Conservation (phyloP, 2,329 filamentous ascomycete genomes). For the Xylariaceae sp. region DNA sequence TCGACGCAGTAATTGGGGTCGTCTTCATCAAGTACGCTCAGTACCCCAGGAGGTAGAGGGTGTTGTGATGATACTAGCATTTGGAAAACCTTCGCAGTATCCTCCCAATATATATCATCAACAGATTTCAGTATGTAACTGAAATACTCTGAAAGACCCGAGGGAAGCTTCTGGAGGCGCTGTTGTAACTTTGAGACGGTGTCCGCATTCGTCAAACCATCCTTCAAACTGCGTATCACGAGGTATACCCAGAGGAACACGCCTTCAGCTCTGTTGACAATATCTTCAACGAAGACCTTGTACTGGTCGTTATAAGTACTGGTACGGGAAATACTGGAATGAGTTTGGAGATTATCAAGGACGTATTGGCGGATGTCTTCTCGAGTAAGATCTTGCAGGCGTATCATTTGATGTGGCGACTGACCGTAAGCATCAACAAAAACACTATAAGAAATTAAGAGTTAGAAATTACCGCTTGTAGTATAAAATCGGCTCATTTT, state of each 20-base stretch:
- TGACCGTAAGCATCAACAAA: not conserved
- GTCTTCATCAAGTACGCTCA: slow-evolving; percentile 4
- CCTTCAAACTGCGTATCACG: not conserved
- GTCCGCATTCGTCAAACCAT: not conserved
- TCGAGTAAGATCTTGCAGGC: not conserved
- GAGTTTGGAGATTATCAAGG: not conserved
- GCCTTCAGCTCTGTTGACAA: slow-evolving; percentile 4
- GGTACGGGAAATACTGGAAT: not conserved
- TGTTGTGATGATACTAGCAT: not conserved
- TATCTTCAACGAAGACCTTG: not conserved
- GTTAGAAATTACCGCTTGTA: too few relatives aligned
- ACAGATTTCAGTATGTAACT: not conserved
- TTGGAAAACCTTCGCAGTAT: slow-evolving; percentile 2
- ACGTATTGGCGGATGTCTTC: not conserved
- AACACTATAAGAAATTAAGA: too few relatives aligned
- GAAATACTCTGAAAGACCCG: slow-evolving; percentile 3
- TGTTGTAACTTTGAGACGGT: slow-evolving; percentile 21
- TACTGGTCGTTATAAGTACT: not conserved
- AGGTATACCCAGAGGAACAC: slow-evolving; percentile 3
- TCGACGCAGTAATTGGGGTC: not conserved
- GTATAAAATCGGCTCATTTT: too few relatives aligned
- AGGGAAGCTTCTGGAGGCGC: not conserved
- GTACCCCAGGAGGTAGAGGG: not conserved
- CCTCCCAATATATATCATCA: slow-evolving; percentile 4
- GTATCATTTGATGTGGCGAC: not conserved